Evolutionary conservation across 371 early-diverging fungal species (phyloP).

Genomic region (Rhizopus delemar): DNA sequence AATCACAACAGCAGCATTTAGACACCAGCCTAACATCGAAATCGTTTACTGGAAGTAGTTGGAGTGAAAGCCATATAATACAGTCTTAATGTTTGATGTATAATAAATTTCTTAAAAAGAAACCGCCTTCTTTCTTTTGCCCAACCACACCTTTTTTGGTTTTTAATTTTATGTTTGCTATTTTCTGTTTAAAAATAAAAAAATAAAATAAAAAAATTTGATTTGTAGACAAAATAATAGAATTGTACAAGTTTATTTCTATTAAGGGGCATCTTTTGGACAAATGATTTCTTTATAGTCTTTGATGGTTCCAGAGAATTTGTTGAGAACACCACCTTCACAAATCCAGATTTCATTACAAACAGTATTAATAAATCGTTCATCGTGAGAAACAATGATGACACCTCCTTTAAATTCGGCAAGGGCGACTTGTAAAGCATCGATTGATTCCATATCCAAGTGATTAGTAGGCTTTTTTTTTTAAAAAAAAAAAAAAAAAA

Average conservation of each 20-base stretch:
- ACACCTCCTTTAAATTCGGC: slow-evolving; percentile 86
- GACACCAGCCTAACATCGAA: slow-evolving; percentile 21
- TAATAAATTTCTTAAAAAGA: too few species aligned
- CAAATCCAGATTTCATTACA: slow-evolving; percentile 93
- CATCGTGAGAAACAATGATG: slow-evolving; percentile 93
- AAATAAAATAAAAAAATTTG: too few species aligned
- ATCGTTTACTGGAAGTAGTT: slow-evolving; percentile 25
- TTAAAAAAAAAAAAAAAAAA: slow-evolving; percentile 17
- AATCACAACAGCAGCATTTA: slow-evolving; percentile 14
- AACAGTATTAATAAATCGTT: slow-evolving; percentile 83
- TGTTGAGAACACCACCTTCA: slow-evolving; percentile 58
- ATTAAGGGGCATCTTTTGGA: slow-evolving; percentile 33
- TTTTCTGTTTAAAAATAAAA: too few species aligned
- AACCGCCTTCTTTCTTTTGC: too few species aligned
- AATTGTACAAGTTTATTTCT: neutral
- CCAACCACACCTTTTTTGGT: too few species aligned
- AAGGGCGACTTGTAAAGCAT: slow-evolving; percentile 82
- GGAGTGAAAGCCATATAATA: slow-evolving; percentile 31
- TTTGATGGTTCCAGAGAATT: slow-evolving; percentile 66
- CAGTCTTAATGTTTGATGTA: slow-evolving; percentile 16
- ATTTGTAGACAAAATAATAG: too few species aligned
- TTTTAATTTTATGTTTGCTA: too few species aligned
- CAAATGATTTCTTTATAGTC: slow-evolving; percentile 49
- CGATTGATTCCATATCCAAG: slow-evolving; percentile 90
- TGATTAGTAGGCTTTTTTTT: slow-evolving; percentile 76